A percentile compares a stretch with the other conserved stretches of the same genome.
Conservation (phyloP, 75 land plant genomes). For the Chamaecyparis obtusa region DNA sequence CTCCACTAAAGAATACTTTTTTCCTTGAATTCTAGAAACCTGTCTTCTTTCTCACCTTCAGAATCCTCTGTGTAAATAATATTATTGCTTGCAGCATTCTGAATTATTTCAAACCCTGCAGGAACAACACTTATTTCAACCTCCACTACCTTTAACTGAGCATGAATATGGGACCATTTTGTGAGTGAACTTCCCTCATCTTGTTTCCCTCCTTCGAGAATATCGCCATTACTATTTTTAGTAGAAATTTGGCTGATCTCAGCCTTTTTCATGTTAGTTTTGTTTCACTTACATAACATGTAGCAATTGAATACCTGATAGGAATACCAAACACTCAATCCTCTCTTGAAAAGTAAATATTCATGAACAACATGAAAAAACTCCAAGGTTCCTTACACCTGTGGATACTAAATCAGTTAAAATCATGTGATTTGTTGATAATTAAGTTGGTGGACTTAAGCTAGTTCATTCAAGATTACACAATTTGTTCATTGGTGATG, state of each 20-base stretch:
- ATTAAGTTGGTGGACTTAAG: no score
- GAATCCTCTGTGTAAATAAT: slow-evolving; percentile 7
- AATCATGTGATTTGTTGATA: no score
- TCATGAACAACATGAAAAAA: no score
- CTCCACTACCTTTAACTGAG: slow-evolving; percentile 56
- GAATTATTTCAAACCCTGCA: slow-evolving; percentile 46
- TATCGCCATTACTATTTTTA: slow-evolving; percentile 14
- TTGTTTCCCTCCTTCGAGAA: slow-evolving; percentile 14
- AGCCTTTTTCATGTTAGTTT: no score
- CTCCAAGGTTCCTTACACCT: no score
- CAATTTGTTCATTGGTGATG: no score
- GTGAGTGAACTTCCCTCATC: slow-evolving; percentile 20
- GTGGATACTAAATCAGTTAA: no score
- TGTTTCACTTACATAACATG: no score
- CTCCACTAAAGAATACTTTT: slow-evolving; percentile 7
- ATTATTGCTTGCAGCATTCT: neutral
- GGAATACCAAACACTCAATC: no score
- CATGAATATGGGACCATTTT: slow-evolving; percentile 24
- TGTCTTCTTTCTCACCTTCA: slow-evolving; percentile 21
- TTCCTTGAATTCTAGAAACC: slow-evolving; percentile 14
- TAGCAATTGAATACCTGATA: no score
- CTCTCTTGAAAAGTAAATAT: no score
- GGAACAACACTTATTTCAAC: slow-evolving; percentile 84
- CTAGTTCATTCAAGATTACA: no score
- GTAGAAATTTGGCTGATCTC: slow-evolving; percentile 17